phyloP scores from a whole-genome alignment of 257 asterid species.

The Cordia subcordata region DNA sequence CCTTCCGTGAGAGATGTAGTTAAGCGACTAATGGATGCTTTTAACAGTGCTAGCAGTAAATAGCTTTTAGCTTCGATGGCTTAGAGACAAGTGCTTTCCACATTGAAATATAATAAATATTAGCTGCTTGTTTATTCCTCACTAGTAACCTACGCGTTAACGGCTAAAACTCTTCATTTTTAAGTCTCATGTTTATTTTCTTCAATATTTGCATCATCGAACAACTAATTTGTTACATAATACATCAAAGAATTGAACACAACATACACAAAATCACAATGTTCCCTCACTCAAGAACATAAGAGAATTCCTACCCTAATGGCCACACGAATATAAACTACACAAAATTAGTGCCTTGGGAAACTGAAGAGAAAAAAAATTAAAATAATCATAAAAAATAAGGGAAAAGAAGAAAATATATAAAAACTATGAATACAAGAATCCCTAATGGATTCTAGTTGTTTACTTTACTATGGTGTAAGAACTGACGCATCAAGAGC shows the following conservation, averaged over 20 bases:
- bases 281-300: not conserved
- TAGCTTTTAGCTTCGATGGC: not conserved
- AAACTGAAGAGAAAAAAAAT: too few relatives aligned
- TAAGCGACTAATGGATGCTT: slow-evolving; percentile 36
- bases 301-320: not conserved
- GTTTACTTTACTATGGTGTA: slow-evolving; percentile 20
- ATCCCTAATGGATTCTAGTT: not conserved
- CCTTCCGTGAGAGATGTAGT: slow-evolving; percentile 80
- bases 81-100: too few relatives aligned
- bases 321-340: not conserved
- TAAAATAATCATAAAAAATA: not conserved
- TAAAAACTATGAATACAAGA: not conserved
- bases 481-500: slow-evolving; percentile 39
- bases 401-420: not conserved
- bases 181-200: too few relatives aligned
- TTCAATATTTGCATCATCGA: too few relatives aligned
- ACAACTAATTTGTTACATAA: not conserved
- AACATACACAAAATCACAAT: not conserved
- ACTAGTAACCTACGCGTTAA: too few relatives aligned
- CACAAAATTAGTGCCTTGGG: not conserved
- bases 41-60: not conserved
- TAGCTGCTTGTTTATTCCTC: too few relatives aligned
- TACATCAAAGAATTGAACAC: not conserved
- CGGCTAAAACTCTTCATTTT: too few relatives aligned
- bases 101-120: too few relatives aligned